Evolutionary conservation across 116 monocot species (phyloP).

Genomic region (Phalaenopsis hybrid): DNA sequence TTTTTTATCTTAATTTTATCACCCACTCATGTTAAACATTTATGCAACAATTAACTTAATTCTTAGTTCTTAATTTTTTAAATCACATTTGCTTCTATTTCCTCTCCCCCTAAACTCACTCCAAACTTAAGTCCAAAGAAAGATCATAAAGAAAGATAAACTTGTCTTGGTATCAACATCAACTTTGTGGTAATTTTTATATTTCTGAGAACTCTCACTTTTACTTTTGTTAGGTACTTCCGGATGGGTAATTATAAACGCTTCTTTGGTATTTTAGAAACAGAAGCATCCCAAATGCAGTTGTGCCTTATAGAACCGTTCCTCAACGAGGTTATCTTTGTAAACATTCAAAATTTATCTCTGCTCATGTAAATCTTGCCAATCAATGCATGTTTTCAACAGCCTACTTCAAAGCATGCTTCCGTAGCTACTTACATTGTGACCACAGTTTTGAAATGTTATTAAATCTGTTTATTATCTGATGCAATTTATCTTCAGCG

Average conservation of each 20-base stretch:
- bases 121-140: background rate
- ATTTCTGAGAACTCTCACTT: slow-evolving; percentile 1
- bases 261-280: slow-evolving; percentile 53
- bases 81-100: background rate
- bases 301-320: slow-evolving; percentile 70
- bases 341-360: background rate
- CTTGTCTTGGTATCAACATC: background rate
- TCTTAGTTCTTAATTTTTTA: background rate
- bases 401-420: background rate
- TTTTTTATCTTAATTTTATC: background rate
- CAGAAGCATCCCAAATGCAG: slow-evolving; percentile 63
- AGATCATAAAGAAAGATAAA: background rate
- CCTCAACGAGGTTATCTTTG: slow-evolving; percentile 67
- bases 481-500: background rate
- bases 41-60: background rate
- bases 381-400: background rate
- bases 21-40: background rate
- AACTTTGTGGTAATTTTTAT: background rate
- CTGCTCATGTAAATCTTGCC: background rate
- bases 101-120: background rate
- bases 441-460: background rate
- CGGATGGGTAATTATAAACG: slow-evolving; percentile 72
- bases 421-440: background rate
- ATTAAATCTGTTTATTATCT: background rate
- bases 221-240: slow-evolving; percentile 43